A percentile compares a stretch with the other conserved stretches of the same genome.
Conservation (phyloP, 768 basidiomycete species). For the Lactarius tabidus region DNA sequence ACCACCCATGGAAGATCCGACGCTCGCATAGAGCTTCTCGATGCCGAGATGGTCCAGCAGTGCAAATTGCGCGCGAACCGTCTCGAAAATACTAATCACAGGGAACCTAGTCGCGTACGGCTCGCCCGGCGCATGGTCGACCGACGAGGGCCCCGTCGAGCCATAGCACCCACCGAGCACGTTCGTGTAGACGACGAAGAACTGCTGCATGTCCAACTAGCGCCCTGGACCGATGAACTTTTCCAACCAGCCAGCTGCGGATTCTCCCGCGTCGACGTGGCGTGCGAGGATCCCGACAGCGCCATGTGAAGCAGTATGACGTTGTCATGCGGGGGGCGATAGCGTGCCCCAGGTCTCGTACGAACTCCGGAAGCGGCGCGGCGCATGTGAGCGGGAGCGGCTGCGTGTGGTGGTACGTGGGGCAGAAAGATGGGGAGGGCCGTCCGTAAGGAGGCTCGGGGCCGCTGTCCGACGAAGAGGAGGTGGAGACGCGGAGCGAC, state of each 20-base stretch:
- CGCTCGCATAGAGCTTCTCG: slow-evolving; percentile 83
- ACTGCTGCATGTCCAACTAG: slow-evolving; percentile 87
- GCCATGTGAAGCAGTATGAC: slow-evolving; percentile 95
- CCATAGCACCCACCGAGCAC: slow-evolving; percentile 98
- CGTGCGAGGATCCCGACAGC: slow-evolving; percentile 93
- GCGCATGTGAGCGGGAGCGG: slow-evolving; percentile 65
- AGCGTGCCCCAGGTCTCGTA: slow-evolving; percentile 99
- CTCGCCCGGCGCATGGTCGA: slow-evolving; percentile 60
- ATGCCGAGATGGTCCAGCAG: slow-evolving; percentile 83
- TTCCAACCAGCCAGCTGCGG: slow-evolving; percentile 97
- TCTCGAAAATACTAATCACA: slow-evolving; percentile 90
- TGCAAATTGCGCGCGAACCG: slow-evolving; percentile 90
- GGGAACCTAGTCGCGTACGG: slow-evolving; percentile 92
- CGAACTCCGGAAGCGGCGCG: slow-evolving; percentile 61
- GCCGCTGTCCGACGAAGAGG: slow-evolving; percentile 38
- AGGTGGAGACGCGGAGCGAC: slow-evolving; percentile 24
- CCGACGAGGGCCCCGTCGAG: slow-evolving; percentile 88
- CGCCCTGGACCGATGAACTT: slow-evolving; percentile 96
- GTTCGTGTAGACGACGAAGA: slow-evolving; percentile 94
- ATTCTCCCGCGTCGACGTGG: slow-evolving; percentile 74
- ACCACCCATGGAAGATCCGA: slow-evolving; percentile 96
- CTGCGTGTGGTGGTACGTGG: slow-evolving; percentile 54
- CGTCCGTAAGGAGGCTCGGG: slow-evolving; percentile 83
- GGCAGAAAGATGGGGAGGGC: slow-evolving; percentile 71
- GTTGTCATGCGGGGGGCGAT: slow-evolving; percentile 70